Evolutionary conservation across 257 asterid genomes (phyloP), one percentile per base, ranked within the genome.

Genomic region (Solanum corneliomulleri): DNA sequence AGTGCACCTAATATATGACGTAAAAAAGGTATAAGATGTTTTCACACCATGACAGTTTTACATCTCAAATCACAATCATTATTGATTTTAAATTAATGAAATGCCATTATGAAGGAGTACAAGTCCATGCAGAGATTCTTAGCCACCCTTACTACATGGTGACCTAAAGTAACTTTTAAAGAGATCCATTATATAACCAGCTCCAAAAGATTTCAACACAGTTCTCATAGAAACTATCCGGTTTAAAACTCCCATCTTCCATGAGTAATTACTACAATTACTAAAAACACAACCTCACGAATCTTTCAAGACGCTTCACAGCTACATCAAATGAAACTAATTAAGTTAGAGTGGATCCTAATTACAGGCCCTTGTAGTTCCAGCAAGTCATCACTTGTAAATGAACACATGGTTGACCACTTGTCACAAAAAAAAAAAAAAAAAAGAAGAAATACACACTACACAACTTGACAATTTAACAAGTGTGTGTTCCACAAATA

Each of bases 1-100:
- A 45, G 93, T 95, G 85, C 98, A 95, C 94, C 99, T 97, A 92
- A 86, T 88, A 90, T 42, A 90, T 82, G 35, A 89, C 47, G 47
- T 84, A 85, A 72, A 35, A 45, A 85, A 85, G 82, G 56, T 69
- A 84, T 71, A 33, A 35, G 66, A 20, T n/a, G 62, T 44, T 62
- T 64, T 33, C 80, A 72, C 88, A 72, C 60, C 58, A 86, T 72
- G 47, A 31, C 84, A 71, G 8, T 62, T 78, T 49, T 80, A 18
- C 39, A 18, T 80, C 66, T 49, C 69, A 47, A 80, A 80, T 80
- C 69, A 80, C 85, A 44, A 80, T 49, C 62, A 18, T 11, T 18
- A 80, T 80, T 31, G n/a, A 49, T 18, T 62, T 62, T 29, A 49
- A 5, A 16, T 29, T 47, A 29, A 31, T 27, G 68, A 80, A 80